These are phyloP conservation scores for Salpingoeca rosetta DNA, from an alignment of 78 protist genomes.

Conservation along the genomic window DNA sequence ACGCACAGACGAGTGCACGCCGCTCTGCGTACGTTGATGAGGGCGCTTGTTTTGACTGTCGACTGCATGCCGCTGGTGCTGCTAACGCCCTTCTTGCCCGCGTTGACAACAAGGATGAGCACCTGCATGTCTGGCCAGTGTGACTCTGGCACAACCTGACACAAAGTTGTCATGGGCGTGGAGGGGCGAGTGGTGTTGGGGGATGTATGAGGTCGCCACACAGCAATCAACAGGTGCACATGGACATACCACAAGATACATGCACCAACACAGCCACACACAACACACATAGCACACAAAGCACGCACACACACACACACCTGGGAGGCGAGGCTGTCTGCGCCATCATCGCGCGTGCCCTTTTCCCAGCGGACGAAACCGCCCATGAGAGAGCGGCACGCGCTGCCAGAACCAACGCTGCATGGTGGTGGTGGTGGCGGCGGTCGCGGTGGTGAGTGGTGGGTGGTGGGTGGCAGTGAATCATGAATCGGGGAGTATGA, in stretches of 20 bases:
- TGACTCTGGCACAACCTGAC: conserved; percentile 41
- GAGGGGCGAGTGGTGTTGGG: background rate
- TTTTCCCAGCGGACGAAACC: conserved; percentile 93
- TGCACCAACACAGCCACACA: too few species aligned
- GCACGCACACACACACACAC: too few species aligned
- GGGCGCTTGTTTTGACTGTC: conserved; percentile 57
- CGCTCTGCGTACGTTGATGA: conserved; percentile 30
- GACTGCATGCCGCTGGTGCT: conserved; percentile 90
- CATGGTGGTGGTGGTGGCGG: conserved; percentile 65
- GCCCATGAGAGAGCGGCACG: conserved; percentile 89
- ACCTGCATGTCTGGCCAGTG: conserved; percentile 88
- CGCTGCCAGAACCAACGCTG: conserved; percentile 90
- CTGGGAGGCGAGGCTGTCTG: conserved; percentile 43
- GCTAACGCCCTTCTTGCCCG: conserved; percentile 74
- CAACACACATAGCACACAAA: too few species aligned
- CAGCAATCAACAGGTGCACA: conserved; percentile 12
- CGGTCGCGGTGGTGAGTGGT: too few species aligned
- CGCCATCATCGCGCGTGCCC: conserved; percentile 70
- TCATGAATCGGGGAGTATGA: too few species aligned
- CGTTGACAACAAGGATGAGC: conserved; percentile 72
- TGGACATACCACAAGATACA: background rate
- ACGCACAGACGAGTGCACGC: background rate
- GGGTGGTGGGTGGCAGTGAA: too few species aligned
- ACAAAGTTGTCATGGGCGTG: too few species aligned
- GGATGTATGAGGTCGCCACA: too few species aligned